Evolutionary conservation across 2,329 filamentous ascomycete species (phyloP).

Genomic region (Sarocladium brachiariae): DNA sequence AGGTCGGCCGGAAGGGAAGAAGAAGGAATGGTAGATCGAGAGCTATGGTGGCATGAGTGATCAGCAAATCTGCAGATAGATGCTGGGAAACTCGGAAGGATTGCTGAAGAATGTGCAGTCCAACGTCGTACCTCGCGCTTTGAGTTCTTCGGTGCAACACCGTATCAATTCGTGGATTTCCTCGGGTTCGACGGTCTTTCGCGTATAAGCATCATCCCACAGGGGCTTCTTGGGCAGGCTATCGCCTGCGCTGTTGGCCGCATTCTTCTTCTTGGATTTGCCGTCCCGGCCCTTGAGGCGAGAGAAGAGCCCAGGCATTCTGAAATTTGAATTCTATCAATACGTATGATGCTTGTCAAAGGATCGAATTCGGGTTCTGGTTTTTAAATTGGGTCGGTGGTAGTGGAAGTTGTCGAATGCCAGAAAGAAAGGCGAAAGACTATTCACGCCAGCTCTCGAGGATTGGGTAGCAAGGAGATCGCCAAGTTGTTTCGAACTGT

Average conservation of each 20-base stretch:
- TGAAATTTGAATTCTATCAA: neutral
- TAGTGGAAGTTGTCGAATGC: neutral
- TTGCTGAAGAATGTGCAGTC: constrained; percentile 9
- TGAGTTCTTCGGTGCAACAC: constrained; percentile 84
- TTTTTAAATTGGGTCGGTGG: neutral
- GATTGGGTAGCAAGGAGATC: neutral
- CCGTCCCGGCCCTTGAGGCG: constrained; percentile 71
- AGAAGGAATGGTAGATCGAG: constrained; percentile 89
- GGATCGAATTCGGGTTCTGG: neutral
- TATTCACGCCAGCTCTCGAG: neutral
- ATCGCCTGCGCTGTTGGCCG: constrained; percentile 41
- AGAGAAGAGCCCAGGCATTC: constrained; percentile 53
- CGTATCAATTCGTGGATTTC: constrained; percentile 84
- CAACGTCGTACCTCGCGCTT: constrained; percentile 70
- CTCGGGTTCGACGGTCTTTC: constrained; percentile 75
- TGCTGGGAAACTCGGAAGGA: neutral
- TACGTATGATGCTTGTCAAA: neutral
- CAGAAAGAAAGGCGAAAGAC: neutral
- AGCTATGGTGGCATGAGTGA: constrained; percentile 40
- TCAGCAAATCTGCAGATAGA: constrained; percentile 13
- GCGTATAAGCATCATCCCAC: constrained; percentile 85
- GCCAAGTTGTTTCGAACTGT: neutral
- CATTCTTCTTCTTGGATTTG: constrained; percentile 59
- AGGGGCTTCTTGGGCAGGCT: constrained; percentile 60
- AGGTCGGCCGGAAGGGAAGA: constrained; percentile 87